Base-by-base conservation (phyloP, 441 rosid species). In the Adansonia grandidieri region DNA sequence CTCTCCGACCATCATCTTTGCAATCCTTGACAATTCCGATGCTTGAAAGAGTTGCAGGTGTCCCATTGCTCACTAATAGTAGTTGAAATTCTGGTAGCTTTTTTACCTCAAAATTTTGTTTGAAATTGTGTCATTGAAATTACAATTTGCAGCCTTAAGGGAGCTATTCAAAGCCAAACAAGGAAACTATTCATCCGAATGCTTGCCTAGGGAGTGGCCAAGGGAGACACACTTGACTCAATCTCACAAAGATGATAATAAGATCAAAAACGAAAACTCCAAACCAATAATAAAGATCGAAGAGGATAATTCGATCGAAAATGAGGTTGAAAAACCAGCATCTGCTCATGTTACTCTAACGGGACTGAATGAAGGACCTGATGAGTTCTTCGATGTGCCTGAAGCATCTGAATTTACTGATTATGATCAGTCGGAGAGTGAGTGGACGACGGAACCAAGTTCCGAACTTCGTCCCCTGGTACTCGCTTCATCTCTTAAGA, bases 311-410 rank as follows among this genome's bases (percentile, higher is more conserved):
- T 50, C 63, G 11, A 67, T 66, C 8, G 80, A 72, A 63, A 82
- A 86, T n/a, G 95, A 91, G 53, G 53, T 81, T 47, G 92, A 86
- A 64, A 89, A 83, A 85, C 84, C 78, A 44, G 65, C 78, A 80
- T 80, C 89, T 14, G 85, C 77, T 32, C 82, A 83, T 45, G 10
- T 81, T 24, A 87, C 91, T 86, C 86, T 93, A 74, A 86, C 87
- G 78, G 88, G 84, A 79, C 74, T 91, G 40, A 87, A 87, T 14
- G 92, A 88, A 85, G 82, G 83, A 57, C 80, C 94, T 54, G 99
- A 94, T 80, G 99, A 94, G 80, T 96, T 94, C 88, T 93, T 93
- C 73, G 99, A 96, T 82, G 98, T 93, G 75, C 95, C 95, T 17
- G 95, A 91, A 77, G 75, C 87, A 73, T 50, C 75, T 20, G 93